Base-by-base conservation (phyloP, 768 basidiomycete species). In the Suillus ampliporus region DNA sequence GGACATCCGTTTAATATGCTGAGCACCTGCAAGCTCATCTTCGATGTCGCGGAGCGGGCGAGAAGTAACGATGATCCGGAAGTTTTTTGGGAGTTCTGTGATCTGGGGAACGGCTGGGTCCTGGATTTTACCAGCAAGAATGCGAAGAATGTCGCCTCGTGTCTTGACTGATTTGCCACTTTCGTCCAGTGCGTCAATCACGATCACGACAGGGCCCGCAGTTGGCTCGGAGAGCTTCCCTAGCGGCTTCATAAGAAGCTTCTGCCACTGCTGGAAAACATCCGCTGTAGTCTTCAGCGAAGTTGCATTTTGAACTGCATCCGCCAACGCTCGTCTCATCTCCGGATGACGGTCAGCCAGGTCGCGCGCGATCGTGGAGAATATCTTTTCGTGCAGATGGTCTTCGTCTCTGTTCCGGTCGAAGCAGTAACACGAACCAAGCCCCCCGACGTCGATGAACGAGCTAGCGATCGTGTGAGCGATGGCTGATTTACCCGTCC, bases 101-200 rank as follows among this genome's bases (percentile, higher is more conserved):
- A 35, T 26, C 23, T 28, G 21, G 8, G 48, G 10, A 41, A 34
- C 15, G 10, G n/a, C n/a, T n/a, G n/a, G n/a, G n/a, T 40, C 9
- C 37, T 1, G 5, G 15, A 40, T 23, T 14, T 17, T 57, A 37
- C 21, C n/a, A 5, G 60, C 28, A 23, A 66, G 44, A 28, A 65
- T 34, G 5, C 23, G 6, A 13, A 76, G 67, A 50, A 73, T 56
- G 5, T 34, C 17, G 13, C 47, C 34, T 14, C 66, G 64, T 35
- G 19, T 19, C 14, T 50, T 23, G n/a, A 43, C 54, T 17, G n/a
- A n/a, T n/a, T 57, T 48, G n/a, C 60, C 61, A 54, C 61, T 65
- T 44, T 64, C 67, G 48, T 70, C 67, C 31, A 70, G 28, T 15
- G 60, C 73, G 43, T 74, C 73, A 38, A 73, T 68, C 59, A 74